Percentiles rank a stretch among this genome's conserved stretches.
Conservation (phyloP, 345 rosid genomes). For the Pugionium dolabratum region DNA sequence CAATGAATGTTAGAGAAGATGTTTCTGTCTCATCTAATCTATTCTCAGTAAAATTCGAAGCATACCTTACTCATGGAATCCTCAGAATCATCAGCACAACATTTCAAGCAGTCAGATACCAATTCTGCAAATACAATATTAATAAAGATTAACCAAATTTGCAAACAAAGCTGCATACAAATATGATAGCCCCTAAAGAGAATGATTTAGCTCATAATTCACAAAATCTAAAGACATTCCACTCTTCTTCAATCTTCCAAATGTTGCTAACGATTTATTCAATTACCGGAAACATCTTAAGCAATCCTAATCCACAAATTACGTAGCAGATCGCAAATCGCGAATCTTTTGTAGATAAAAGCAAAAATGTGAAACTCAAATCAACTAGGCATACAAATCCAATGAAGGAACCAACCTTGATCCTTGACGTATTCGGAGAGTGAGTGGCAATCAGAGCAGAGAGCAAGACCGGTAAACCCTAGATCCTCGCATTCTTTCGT, state of each 20-base stretch:
- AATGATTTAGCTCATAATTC: slow-evolving; percentile 10
- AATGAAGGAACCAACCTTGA: slow-evolving; percentile 51
- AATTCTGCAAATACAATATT: slow-evolving; percentile 61
- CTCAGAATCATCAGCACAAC: slow-evolving; percentile 94
- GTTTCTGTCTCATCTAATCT: slow-evolving; percentile 6
- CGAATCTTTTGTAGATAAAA: not conserved
- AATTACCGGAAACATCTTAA: too few species aligned
- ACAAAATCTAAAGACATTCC: not conserved
- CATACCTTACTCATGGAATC: slow-evolving; percentile 69
- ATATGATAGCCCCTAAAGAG: not conserved
- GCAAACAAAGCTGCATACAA: not conserved
- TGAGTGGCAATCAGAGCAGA: slow-evolving; percentile 91
- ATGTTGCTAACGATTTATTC: too few species aligned
- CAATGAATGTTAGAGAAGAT: not conserved
- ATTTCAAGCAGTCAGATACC: slow-evolving; percentile 88
- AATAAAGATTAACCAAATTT: not conserved
- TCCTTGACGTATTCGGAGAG: slow-evolving; percentile 88
- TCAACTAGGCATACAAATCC: not conserved
- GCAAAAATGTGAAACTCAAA: not conserved
- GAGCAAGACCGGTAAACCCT: slow-evolving; percentile 91
- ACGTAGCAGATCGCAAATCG: not conserved
- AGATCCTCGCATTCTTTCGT: slow-evolving; percentile 77
- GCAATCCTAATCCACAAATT: too few species aligned
- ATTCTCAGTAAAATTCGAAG: not conserved
- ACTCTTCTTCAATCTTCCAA: not conserved